Conservation (phyloP, 192 early-diverging fungal genomes). For the Coemansia sp. region DNA sequence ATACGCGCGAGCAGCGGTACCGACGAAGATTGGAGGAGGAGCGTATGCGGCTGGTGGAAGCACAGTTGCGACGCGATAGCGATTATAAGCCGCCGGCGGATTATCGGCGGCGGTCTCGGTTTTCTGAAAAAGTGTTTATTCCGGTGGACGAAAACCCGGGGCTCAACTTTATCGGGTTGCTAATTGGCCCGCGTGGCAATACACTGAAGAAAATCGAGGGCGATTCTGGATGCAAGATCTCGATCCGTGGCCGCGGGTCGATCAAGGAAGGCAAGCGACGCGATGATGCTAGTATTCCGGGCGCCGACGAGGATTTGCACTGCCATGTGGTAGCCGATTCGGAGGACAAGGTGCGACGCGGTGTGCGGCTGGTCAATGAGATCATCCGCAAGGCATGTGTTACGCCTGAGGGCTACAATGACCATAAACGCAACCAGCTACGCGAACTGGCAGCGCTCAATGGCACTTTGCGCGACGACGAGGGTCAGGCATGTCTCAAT, state of each 20-base stretch:
- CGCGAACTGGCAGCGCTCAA: conserved; percentile 93
- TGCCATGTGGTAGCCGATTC: conserved; percentile 87
- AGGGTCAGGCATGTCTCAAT: conserved; percentile 90
- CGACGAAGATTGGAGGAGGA: conserved; percentile 92
- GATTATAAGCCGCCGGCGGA: conserved; percentile 88
- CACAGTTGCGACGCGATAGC: conserved; percentile 72
- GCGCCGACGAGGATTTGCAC: conserved; percentile 83
- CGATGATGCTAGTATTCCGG: conserved; percentile 61
- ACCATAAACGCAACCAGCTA: conserved; percentile 91
- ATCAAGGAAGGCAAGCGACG: conserved; percentile 90
- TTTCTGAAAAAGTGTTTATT: conserved; percentile 92
- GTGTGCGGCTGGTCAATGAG: conserved; percentile 83
- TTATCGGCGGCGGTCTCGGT: conserved; percentile 80
- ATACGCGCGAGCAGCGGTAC: conserved; percentile 92
- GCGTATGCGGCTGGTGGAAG: conserved; percentile 81
- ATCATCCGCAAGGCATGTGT: conserved; percentile 93
- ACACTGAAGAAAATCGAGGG: conserved; percentile 95
- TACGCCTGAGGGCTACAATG: conserved; percentile 93
- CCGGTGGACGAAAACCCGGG: conserved; percentile 94
- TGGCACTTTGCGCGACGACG: conserved; percentile 94
- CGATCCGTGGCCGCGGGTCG: conserved; percentile 93
- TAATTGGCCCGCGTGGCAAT: conserved; percentile 96
- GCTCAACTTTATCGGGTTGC: conserved; percentile 95
- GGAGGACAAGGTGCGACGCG: conserved; percentile 84
- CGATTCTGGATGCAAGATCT: conserved; percentile 93